phyloP scores from a whole-genome alignment of 2,329 filamentous ascomycete genomes.

The Metarhizium rileyi region DNA sequence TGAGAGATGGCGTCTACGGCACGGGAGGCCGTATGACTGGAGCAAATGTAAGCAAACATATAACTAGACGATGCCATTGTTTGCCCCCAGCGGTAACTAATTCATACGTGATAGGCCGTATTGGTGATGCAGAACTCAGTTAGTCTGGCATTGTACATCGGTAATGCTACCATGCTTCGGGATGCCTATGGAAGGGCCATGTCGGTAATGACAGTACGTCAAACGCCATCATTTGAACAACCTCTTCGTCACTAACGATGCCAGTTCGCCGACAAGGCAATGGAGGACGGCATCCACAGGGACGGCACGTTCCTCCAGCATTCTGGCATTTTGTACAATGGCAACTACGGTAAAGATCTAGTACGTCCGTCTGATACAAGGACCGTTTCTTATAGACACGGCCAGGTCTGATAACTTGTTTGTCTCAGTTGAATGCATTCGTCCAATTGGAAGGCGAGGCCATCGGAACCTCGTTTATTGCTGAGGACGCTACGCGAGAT shows the following conservation, averaged over 20 bases:
- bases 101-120: slow-evolving; percentile 7
- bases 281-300: slow-evolving; percentile 14
- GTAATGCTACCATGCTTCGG: slow-evolving; percentile 12
- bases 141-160: slow-evolving; percentile 12
- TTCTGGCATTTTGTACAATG: slow-evolving; percentile 14
- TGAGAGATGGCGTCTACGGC: slow-evolving; percentile 12
- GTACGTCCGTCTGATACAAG: slow-evolving; percentile 2
- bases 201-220: slow-evolving; percentile 11
- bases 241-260: neutral
- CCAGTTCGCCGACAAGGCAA: slow-evolving; percentile 11
- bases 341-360: slow-evolving; percentile 16
- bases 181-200: slow-evolving; percentile 11
- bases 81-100: neutral
- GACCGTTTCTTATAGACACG: too few relatives aligned
- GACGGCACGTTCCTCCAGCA: slow-evolving; percentile 16
- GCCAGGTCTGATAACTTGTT: neutral
- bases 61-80: neutral
- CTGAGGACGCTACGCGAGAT: slow-evolving; percentile 8
- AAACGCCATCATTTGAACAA: neutral
- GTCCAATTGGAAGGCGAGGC: slow-evolving; percentile 13
- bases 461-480: slow-evolving; percentile 14
- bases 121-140: slow-evolving; percentile 16
- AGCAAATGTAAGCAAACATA: slow-evolving; percentile 10
- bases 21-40: slow-evolving; percentile 12
- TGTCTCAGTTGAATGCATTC: slow-evolving; percentile 13